Base-by-base conservation (phyloP, 768 basidiomycete species). In the Lentinula raphanica region DNA sequence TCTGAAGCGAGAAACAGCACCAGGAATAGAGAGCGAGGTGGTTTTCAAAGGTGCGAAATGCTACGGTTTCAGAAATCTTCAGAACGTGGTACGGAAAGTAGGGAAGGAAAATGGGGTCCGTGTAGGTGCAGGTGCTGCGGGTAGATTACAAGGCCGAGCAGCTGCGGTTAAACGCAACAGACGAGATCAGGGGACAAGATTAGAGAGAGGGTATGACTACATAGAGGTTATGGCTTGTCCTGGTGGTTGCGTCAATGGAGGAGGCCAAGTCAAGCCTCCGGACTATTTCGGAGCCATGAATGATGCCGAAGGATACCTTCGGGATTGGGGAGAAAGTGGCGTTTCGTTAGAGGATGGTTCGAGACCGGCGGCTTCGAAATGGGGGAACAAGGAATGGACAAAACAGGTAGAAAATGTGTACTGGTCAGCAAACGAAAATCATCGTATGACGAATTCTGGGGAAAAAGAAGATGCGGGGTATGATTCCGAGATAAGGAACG, bases 201-300 rank as follows among this genome's bases (percentile, higher is more conserved):
- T 66, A 39, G 78, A 79, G 54, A 73, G 69, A 59, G 75, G 78
- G 42, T 92, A 92, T 68, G 93, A 96, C 73, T 97, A 94, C 70
- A 87, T 96, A 39, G 94, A 97, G 68, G 94, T 99, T 61, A 98
- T 99, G 97, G 97, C 97, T 32, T 99, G 97, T 75, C 97, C 97
- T 0, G 87, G 89, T 0, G 97, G 97, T 17, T 98, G 97, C 70
- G 92, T 97, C 40, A 98, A 98, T 68, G 97, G 97, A 7, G 97
- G 96, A 21, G 97, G 97, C 5, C 97, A 98, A 75, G 70, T 88
- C 55, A 79, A 79, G 66, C 75, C 76, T 15, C 57, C 58, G 21
- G 49, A 58, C 4, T 49, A 58, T 28, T 17, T 39, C 15, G 36
- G 23, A 53, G 53, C 60, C 17, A 59, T 70, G 40, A 60, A 45